Evolutionary conservation across 1,284 basidiomycete species (phyloP).

Genomic region (Coriolopsis trogii): DNA sequence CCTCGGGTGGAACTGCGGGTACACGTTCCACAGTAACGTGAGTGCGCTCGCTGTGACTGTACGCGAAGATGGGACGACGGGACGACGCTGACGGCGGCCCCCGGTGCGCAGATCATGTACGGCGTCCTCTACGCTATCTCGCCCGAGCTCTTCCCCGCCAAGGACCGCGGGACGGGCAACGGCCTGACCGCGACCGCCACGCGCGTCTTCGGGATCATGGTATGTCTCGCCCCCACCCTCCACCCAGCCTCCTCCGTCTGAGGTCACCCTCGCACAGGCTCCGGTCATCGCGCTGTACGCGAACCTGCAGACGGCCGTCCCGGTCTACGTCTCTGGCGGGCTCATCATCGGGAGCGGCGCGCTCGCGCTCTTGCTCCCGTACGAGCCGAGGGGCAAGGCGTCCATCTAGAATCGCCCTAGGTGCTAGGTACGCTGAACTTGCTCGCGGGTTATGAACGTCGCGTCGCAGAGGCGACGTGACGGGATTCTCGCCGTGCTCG

Average conservation of each 20-base stretch:
- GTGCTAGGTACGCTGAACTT: no score
- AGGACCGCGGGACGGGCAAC: conserved; percentile 68
- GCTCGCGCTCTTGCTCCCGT: conserved; percentile 74
- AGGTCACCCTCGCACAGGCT: conserved; percentile 45
- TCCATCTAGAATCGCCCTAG: conserved; percentile 47
- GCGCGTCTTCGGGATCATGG: conserved; percentile 66
- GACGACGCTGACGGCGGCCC: not conserved
- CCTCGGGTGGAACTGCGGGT: conserved; percentile 68
- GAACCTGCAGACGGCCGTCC: conserved; percentile 64
- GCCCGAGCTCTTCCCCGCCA: conserved; percentile 76
- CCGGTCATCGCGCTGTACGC: conserved; percentile 77
- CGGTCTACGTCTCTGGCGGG: conserved; percentile 78
- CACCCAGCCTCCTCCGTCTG: conserved; percentile 20
- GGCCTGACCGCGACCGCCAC: conserved; percentile 58
- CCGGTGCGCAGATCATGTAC: conserved; percentile 64
- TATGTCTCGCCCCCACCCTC: conserved; percentile 37
- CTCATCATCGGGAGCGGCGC: conserved; percentile 69
- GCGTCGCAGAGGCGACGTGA: no score
- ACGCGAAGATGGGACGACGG: not conserved
- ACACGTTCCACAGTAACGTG: conserved; percentile 61
- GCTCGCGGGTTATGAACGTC: no score
- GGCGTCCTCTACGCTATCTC: conserved; percentile 74
- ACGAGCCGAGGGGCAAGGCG: conserved; percentile 74
- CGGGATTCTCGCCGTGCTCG: no score
- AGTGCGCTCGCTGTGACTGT: conserved; percentile 14